A percentile compares a stretch with the other conserved stretches of the same genome.
phyloP scores from a whole-genome alignment of 768 basidiomycete species.

The Saitozyma sp. region DNA sequence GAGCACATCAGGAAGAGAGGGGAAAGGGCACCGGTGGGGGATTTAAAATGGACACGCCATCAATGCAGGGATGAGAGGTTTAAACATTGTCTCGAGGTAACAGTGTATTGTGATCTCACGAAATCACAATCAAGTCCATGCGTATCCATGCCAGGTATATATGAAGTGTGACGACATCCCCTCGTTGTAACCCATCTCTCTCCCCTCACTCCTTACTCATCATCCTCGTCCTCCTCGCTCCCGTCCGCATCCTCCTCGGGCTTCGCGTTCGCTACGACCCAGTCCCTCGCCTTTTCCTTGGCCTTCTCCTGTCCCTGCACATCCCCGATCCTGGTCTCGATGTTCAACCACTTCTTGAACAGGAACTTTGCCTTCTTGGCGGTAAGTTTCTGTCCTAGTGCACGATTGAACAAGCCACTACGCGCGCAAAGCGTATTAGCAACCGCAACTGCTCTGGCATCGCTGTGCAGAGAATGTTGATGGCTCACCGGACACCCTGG shows the following conservation, averaged over 20 bases:
- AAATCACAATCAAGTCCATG: neutral
- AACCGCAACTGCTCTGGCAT: neutral
- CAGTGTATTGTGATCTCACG: no score
- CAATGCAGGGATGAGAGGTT: no score
- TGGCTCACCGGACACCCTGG: conserved; percentile 67
- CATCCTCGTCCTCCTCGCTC: conserved; percentile 26
- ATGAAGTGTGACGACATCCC: neutral
- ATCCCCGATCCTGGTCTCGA: conserved; percentile 84
- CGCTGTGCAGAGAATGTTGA: neutral
- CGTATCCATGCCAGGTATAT: neutral
- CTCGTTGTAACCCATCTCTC: no score
- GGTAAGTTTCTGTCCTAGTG: conserved; percentile 81
- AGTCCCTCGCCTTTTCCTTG: conserved; percentile 87
- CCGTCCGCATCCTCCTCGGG: conserved; percentile 17
- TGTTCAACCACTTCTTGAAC: conserved; percentile 95
- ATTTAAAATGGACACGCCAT: no score
- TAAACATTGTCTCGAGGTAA: no score
- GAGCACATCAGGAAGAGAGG: no score
- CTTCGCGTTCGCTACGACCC: conserved; percentile 56
- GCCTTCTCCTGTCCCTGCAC: conserved; percentile 76
- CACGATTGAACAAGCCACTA: conserved; percentile 83
- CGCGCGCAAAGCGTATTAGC: neutral
- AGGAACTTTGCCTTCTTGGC: conserved; percentile 94
- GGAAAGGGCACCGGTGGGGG: no score
- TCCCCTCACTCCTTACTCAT: neutral